Evolutionary conservation across 768 basidiomycete genomes (phyloP), one percentile per base, ranked within the genome.

Genomic region (Cyathus striatus): DNA sequence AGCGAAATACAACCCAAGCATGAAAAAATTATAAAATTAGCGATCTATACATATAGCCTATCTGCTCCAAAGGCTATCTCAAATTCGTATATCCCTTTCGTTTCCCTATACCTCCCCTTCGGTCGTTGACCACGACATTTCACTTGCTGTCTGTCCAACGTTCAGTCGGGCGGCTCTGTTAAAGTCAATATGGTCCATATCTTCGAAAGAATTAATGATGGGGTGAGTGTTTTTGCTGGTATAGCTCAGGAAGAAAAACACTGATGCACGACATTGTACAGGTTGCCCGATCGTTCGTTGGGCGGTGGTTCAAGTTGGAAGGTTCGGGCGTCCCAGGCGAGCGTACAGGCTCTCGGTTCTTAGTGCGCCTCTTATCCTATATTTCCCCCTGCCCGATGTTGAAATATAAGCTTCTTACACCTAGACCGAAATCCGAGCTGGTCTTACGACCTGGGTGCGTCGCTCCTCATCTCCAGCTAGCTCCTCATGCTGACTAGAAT

Each of bases 361-460:
- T 73, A 50, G 75, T 78, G 38, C 40, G 62, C 55, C 23, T 7
- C 17, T n/a, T 16, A 27, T 39, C 25, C 40, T 7, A n/a, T n/a
- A n/a, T n/a, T n/a, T n/a, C n/a, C n/a, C n/a, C n/a, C n/a, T n/a
- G n/a, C n/a, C n/a, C n/a, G n/a, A n/a, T n/a, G n/a, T n/a, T n/a
- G n/a, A n/a, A n/a, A n/a, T n/a, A n/a, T 46, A 46, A 27, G 32
- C 14, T 36, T 35, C 3, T 35, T 20, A 9, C 22, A 14, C 23
- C n/a, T 56, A 87, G 83, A 86, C 83, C 23, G 86, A 89, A 62
- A 66, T 89, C 43, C 83, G 86, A 44, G 86, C 86, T 17, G 86
- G 86, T 24, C 17, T 89, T 26, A 89, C 86, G 43, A 89, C 86
- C 65, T 89, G 85, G 85, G 86, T 86, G 53, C 56, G 81, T 52